Conservation (phyloP, 192 early-diverging fungal genomes). For the Helicostylum pulchrum region DNA sequence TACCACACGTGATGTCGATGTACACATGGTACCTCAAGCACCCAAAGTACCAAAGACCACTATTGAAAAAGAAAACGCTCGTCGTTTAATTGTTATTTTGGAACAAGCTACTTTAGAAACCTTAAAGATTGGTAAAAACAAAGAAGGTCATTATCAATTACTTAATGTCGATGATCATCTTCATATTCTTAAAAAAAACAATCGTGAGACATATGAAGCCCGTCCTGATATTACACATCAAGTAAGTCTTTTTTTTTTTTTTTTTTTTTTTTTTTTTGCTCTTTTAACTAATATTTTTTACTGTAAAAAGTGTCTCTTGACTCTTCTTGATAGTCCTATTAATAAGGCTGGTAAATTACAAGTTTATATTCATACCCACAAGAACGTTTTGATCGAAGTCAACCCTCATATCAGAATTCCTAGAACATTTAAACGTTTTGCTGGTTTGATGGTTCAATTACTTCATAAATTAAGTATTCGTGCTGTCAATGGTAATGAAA, state of each 20-base stretch:
- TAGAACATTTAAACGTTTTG: constrained; percentile 99
- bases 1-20: constrained; percentile 31
- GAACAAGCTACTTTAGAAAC: constrained; percentile 88
- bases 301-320: constrained; percentile 75
- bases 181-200: constrained; percentile 81
- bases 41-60: constrained; percentile 80
- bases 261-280: background rate
- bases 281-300: background rate
- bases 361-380: constrained; percentile 94
- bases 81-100: constrained; percentile 91
- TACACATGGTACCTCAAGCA: constrained; percentile 57
- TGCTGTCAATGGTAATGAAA: constrained; percentile 87
- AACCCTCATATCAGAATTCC: constrained; percentile 98
- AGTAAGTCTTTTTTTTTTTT: constrained; percentile 35
- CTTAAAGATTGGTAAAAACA: constrained; percentile 81
- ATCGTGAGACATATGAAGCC: constrained; percentile 70
- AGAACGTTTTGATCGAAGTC: constrained; percentile 96
- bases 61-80: constrained; percentile 69
- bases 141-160: constrained; percentile 78
- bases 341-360: constrained; percentile 99
- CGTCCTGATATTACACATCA: constrained; percentile 98
- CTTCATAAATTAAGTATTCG: constrained; percentile 96
- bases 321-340: constrained; percentile 93
- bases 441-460: constrained; percentile 97
- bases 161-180: constrained; percentile 97